A percentile compares a stretch with the other conserved stretches of the same genome.
Conservation (phyloP, 169 alveolate species). For the Plasmodium reichenowi region DNA sequence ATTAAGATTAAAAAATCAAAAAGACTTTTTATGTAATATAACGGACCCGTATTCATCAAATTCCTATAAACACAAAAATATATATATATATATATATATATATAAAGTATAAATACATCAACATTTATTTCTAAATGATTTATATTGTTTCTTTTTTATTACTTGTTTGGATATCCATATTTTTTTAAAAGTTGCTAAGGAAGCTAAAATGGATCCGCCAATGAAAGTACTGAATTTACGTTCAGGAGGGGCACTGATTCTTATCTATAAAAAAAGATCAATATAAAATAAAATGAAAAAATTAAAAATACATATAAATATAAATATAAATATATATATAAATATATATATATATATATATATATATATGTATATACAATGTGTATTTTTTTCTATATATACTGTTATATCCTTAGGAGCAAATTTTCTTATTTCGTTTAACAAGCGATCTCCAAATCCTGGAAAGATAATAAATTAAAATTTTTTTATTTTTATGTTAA, state of each 20-base stretch:
- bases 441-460: slow-evolving; percentile 84
- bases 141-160: background rate
- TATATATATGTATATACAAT: background rate
- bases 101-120: background rate
- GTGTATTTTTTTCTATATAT: too few relatives aligned
- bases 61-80: slow-evolving; percentile 30
- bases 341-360: background rate
- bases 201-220: slow-evolving; percentile 70
- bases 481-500: too few relatives aligned
- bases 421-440: slow-evolving; percentile 81
- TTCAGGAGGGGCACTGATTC: slow-evolving; percentile 77
- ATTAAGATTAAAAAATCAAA: slow-evolving; percentile 14
- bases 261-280: slow-evolving; percentile 20
- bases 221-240: slow-evolving; percentile 69
- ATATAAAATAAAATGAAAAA: background rate
- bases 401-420: slow-evolving; percentile 85
- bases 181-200: slow-evolving; percentile 66
- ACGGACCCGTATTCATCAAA: slow-evolving; percentile 70
- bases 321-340: background rate
- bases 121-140: background rate
- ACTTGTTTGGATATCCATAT: slow-evolving; percentile 71
- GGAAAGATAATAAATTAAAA: background rate
- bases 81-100: background rate
- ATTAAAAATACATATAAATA: too few relatives aligned
- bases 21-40: slow-evolving; percentile 65